Base-by-base conservation (phyloP, 2,329 filamentous ascomycete species). In the Penicillium carneum region DNA sequence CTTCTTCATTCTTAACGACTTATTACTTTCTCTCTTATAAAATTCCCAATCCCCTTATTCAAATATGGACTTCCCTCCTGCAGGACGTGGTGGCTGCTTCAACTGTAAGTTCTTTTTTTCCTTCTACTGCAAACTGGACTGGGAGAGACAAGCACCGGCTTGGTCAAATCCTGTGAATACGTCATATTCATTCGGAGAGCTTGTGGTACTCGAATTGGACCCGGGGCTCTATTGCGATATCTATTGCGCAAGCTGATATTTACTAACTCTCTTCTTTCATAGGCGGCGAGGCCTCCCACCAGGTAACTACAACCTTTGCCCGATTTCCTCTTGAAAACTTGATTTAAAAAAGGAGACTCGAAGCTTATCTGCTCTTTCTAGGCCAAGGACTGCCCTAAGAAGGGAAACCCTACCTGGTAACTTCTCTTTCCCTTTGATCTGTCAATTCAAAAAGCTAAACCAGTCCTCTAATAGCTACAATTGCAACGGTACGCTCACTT, bases 311-410 rank as follows among this genome's bases (percentile, higher is more conserved):
- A 62, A 57, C 45, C 56, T 43, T 58, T 45, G 12, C 48, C 38
- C 34, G 33, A 29, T 16, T 20, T 39, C 33, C 36, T 43, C 16
- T 29, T 23, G 11, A 16, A 29, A 29, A 11, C n/a, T 46, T 16
- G 20, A n/a, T 10, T 16, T 1, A 8, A 2, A 14, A 20, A 29
- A n/a, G 11, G 7, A 34, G 12, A 20, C 10, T 5, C 46, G 47
- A 69, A 60, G 62, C 67, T 72, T 20, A 73, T 56, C 10, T 70
- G 59, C 70, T 63, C 66, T 63, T 63, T 63, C 63, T 69, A 92
- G 90, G 90, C 91, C 74, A 90, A 91, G 74, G 91, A 94, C 75
- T 95, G 91, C 86, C 91, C 91, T 74, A 92, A 88, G 84, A 90
- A 90, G 82, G 90, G 90, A 72, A 88, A 89, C 72, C 87, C 90